phyloP scores from a whole-genome alignment of 352 stramenopile species.

The Pythium dissimile region DNA sequence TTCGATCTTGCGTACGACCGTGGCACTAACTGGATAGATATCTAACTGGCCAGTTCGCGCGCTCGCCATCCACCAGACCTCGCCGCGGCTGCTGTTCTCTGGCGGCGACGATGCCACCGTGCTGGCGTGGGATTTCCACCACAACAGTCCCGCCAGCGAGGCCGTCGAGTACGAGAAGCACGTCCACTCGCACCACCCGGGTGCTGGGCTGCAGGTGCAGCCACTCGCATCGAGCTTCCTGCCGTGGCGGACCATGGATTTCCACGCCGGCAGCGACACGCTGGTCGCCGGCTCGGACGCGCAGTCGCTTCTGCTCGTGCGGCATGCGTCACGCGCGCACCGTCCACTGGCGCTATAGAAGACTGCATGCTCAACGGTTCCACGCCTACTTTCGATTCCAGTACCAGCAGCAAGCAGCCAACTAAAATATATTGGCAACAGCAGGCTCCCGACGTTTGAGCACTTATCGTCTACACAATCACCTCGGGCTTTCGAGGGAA shows the following conservation, averaged over 20 bases:
- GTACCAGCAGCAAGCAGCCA: not conserved
- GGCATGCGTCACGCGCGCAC: slow-evolving; percentile 45
- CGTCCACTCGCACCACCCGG: slow-evolving; percentile 17
- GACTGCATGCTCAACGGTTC: not conserved
- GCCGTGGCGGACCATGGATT: slow-evolving; percentile 61
- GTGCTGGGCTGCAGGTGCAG: slow-evolving; percentile 34
- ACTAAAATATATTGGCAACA: slow-evolving; percentile 19
- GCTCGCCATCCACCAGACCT: slow-evolving; percentile 60
- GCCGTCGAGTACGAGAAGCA: slow-evolving; percentile 57
- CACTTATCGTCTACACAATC: slow-evolving; percentile 1
- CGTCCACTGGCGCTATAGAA: slow-evolving; percentile 9
- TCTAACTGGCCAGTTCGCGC: slow-evolving; percentile 42
- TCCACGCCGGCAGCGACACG: slow-evolving; percentile 74
- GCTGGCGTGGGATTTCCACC: slow-evolving; percentile 72
- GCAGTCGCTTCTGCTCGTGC: slow-evolving; percentile 67
- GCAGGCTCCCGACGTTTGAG: not conserved
- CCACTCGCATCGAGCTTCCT: slow-evolving; percentile 34
- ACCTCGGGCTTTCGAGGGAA: slow-evolving; percentile 7
- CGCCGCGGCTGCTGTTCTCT: slow-evolving; percentile 66
- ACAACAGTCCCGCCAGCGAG: slow-evolving; percentile 38
- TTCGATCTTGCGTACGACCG: too few species aligned
- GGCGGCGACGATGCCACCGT: slow-evolving; percentile 59
- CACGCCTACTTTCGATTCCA: too few species aligned
- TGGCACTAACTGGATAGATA: too few species aligned
- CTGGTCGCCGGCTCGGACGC: slow-evolving; percentile 72